Base-by-base conservation (phyloP, 1,284 basidiomycete species). In the Rhodotorula mucilaginosa region DNA sequence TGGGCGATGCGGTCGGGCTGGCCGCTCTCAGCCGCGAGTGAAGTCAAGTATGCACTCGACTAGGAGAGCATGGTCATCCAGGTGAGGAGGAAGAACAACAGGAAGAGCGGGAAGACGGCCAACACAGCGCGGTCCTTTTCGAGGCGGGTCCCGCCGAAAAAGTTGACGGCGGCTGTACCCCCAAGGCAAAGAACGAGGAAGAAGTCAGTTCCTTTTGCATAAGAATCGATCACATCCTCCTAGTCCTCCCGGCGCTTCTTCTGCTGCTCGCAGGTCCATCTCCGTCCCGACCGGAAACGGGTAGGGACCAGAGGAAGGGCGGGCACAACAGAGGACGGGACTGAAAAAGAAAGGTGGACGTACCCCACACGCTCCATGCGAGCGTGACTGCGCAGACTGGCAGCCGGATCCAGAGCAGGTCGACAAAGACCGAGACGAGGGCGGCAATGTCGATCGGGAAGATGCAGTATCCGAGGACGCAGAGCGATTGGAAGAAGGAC, bases 331-430 rank as follows among this genome's bases (percentile, higher is more conserved):
- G 4, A 34, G 34, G 34, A 34, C 34, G 34, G 34, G 34, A 34
- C 26, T 3, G 34, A 47, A 15, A 23, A 21, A 18, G 29, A 46
- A 61, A 23, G 31, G 10, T 7, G 47, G 16, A 63, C 78, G 77
- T 79, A 96, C 93, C 93, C 93, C 93, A 97, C 67, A 96, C 90
- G 80, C 89, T 92, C 94, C 94, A 97, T 51, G 85, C 92, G 89
- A 92, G 95, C 31, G 91, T 90, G 23, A 88, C 85, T 26, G 95
- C 80, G 54, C 92, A 89, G 49, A 97, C 82, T 5, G 93, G 93
- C 44, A 89, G 88, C 66, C 94, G 86, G 71, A 97, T 85, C 81
- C 90, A 96, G 61, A 97, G 89, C 58, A 88, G 83, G 70, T 87
- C 91, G 29, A 97, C 88, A 76, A 97, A 92, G 75, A 90, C 90